Evolutionary conservation across 2,329 filamentous ascomycete species (phyloP), one percentile per base, ranked within the genome.

Genomic region (Chrysoporthe deuterocubensis): DNA sequence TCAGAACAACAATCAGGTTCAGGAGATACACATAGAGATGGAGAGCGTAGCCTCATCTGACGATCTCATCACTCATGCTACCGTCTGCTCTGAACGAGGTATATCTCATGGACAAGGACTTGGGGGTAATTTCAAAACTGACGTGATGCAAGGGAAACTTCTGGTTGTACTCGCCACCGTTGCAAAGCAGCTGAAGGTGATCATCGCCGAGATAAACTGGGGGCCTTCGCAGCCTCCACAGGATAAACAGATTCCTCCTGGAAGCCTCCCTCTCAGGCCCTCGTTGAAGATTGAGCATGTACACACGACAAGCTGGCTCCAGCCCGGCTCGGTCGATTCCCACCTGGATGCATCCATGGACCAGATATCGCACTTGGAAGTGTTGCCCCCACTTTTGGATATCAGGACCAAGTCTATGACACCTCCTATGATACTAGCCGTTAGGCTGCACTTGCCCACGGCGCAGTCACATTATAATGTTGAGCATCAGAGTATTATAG

Each of bases 21-120:
- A 90, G 69, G 92, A 96, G 75, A 86, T 88, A 0, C 87, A 86
- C 3, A 81, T 90, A n/a, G 91, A 95, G 71, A 79, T 97, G 46
- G 92, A 94, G 75, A 90, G 89, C 70, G 84, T 93, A 67, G 85
- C 88, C 40, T 89, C 89, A 44, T 89, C 90, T 0, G 89, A 93
- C 71, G 90, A 93, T 71, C 78, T 92, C n/a, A 85, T 95, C 62
- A 93, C 92, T 0, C 93, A 96, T 79, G 92, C 92, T 13, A 87
- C 92, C 50, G 82, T 94, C 70, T 87, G 90, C 68, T 88, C 91
- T 3, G 92, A 94, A 66, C 92, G 90, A 78, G 89, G 92, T 92
- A 79, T 75, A 82, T 74, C 34, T 40, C n/a, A 11, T 16, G 16
- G 7, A 16, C 26, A 34, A 14, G 4, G 21, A 5, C 13, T 16